phyloP scores from a whole-genome alignment of 108 stramenopile genomes.

The Cyclostephanos invisitatus region DNA sequence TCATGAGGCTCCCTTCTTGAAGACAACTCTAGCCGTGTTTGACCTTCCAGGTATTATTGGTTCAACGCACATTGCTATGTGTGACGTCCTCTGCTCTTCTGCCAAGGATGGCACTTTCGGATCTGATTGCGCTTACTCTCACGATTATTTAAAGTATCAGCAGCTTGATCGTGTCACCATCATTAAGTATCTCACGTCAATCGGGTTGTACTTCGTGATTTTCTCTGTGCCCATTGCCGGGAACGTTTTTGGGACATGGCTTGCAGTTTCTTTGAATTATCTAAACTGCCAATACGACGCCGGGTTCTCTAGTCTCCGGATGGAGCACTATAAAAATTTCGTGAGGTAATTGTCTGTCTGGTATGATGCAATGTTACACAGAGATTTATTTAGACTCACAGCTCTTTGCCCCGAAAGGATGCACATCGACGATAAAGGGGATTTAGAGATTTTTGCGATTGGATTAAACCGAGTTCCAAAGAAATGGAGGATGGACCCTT shows the following conservation, averaged over 20 bases:
- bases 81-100: slow-evolving; percentile 42
- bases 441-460: slow-evolving; percentile 59
- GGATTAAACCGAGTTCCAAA: slow-evolving; percentile 64
- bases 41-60: slow-evolving; percentile 55
- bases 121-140: slow-evolving; percentile 31
- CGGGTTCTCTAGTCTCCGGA: slow-evolving; percentile 52
- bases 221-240: slow-evolving; percentile 59
- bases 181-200: slow-evolving; percentile 44
- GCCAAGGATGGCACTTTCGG: background rate
- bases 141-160: slow-evolving; percentile 37
- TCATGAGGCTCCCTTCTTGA: slow-evolving; percentile 43
- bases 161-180: slow-evolving; percentile 43
- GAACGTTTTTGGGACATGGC: slow-evolving; percentile 54
- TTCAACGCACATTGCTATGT: slow-evolving; percentile 52
- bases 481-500: slow-evolving; percentile 52
- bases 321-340: slow-evolving; percentile 63
- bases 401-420: slow-evolving; percentile 4
- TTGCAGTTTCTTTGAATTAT: slow-evolving; percentile 51
- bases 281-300: slow-evolving; percentile 58
- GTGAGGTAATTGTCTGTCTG: slow-evolving; percentile 21
- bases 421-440: slow-evolving; percentile 48
- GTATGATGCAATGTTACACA: background rate
- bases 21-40: slow-evolving; percentile 45
- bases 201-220: slow-evolving; percentile 53
- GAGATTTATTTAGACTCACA: background rate